Percentiles rank a stretch among this genome's conserved stretches.
Evolutionary conservation across 2,329 filamentous ascomycete species (phyloP).

Genomic region (Simplicillium sp.): DNA sequence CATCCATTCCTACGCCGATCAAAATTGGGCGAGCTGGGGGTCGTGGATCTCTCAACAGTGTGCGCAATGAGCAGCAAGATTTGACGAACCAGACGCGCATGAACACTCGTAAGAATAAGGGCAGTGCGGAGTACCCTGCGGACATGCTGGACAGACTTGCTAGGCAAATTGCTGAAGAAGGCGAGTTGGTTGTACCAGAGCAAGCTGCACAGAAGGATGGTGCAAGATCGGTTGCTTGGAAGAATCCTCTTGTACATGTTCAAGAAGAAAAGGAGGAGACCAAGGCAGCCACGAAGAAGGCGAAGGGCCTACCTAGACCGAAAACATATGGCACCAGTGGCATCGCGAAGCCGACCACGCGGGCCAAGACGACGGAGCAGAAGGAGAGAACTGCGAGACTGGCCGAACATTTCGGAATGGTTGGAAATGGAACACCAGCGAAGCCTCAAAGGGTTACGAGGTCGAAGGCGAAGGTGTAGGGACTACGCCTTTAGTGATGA

Average conservation of each 20-base stretch:
- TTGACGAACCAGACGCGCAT: constrained; percentile 17
- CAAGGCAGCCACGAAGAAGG: constrained; percentile 4
- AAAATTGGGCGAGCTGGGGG: constrained; percentile 17
- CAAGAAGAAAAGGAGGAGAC: constrained; percentile 13
- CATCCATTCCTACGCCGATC: constrained; percentile 24
- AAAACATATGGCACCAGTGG: constrained; percentile 11
- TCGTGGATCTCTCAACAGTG: constrained; percentile 12
- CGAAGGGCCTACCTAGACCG: constrained; percentile 2
- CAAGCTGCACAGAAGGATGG: constrained; percentile 8
- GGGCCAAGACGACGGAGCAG: constrained; percentile 11
- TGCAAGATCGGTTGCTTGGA: constrained; percentile 24
- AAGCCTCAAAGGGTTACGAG: constrained; percentile 11
- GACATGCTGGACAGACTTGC: constrained; percentile 23
- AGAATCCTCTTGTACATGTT: constrained; percentile 16
- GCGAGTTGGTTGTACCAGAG: constrained; percentile 11
- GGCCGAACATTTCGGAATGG: constrained; percentile 22
- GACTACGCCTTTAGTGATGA: too few species aligned
- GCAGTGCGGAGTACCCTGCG: constrained; percentile 22
- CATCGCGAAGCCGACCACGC: constrained; percentile 17
- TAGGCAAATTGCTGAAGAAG: constrained; percentile 14
- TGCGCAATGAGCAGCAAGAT: constrained; percentile 21
- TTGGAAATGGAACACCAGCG: constrained; percentile 22
- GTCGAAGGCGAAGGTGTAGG: constrained; percentile 3
- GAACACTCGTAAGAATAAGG: constrained; percentile 26
- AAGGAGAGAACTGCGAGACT: constrained; percentile 17